phyloP scores from a whole-genome alignment of 495 filamentous ascomycete genomes.

The Penicillium waksmanii region DNA sequence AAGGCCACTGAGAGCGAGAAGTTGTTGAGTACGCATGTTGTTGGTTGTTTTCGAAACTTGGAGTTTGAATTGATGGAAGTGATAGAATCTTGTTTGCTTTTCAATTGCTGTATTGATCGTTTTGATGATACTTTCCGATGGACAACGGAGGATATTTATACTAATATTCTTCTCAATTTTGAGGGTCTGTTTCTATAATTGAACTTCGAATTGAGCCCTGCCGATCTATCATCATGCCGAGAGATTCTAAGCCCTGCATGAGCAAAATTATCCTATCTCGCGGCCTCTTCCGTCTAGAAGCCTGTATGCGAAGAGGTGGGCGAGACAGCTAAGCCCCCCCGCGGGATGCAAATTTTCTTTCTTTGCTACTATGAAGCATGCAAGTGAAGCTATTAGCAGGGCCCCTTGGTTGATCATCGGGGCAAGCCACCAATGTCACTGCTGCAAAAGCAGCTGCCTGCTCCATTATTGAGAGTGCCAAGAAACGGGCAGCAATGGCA shows the following conservation, averaged over 20 bases:
- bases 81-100: not conserved
- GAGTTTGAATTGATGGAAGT: constrained; percentile 3
- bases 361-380: not conserved
- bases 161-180: not conserved
- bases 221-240: constrained; percentile 4
- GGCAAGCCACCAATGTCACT: constrained; percentile 18
- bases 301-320: not conserved
- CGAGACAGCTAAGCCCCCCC: not conserved
- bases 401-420: constrained; percentile 9
- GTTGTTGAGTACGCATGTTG: constrained; percentile 33
- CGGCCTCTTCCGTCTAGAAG: not conserved
- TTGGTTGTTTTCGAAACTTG: constrained; percentile 1
- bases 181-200: constrained; percentile 23
- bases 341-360: constrained; percentile 6
- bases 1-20: constrained; percentile 34
- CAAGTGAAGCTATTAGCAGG: constrained; percentile 10
- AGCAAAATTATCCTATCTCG: not conserved
- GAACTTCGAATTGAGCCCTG: constrained; percentile 13
- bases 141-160: constrained; percentile 18
- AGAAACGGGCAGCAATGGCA: constrained; percentile 12
- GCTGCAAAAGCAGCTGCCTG: constrained; percentile 28
- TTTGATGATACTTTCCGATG: not conserved
- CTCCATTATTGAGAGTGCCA: constrained; percentile 16
- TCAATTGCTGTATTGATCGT: constrained; percentile 1
- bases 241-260: not conserved